Base-by-base conservation (phyloP, 2,329 filamentous ascomycete species). In the Fusarium secorum region DNA sequence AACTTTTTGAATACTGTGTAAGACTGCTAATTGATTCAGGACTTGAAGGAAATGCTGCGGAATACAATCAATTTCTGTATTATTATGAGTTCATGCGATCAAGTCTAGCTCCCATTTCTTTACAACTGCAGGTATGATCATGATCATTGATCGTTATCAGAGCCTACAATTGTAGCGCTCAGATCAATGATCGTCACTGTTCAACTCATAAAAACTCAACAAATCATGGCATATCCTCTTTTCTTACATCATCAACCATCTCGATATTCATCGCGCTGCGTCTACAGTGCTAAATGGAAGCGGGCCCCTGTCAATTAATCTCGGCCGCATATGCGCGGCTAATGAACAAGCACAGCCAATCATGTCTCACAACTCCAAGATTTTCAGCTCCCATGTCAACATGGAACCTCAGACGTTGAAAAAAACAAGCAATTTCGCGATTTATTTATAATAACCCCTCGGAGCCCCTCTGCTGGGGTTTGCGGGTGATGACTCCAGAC, bases 241-340 rank as follows among this genome's bases (percentile, higher is more conserved):
- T 39, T 52, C 35, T 38, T 52, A n/a, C 48, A 26, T 24, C 18
- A 13, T 52, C 32, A 20, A 38, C 5, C 22, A n/a, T 38, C 32
- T 52, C 22, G 14, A 52, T 51, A 51, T 24, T 28, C 46, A 17
- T n/a, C 8, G 15, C 11, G 2, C 8, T 24, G 14, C 2, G 9
- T n/a, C 41, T 64, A 76, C 74, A 74, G 75, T 76, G 71, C 44
- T 35, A 48, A 38, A 33, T 22, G 22, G 14, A 39, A 42, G 13
- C 9, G 22, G 20, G 41, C 63, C 73, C 68, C 60, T 75, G 74
- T 51, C 42, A 58, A 46, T 73, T 70, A 76, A 76, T 76, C 73
- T 76, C 75, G 74, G 74, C 59, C 68, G 73, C 74, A 75, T 76
- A 69, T 67, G 70, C 70, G 70, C 73, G 66, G 61, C 74, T 76